Evolutionary conservation across 202 grass and related monocot genomes (phyloP), one percentile per base, ranked within the genome.

Genomic region (Bolboschoenoplectus hybrid): DNA sequence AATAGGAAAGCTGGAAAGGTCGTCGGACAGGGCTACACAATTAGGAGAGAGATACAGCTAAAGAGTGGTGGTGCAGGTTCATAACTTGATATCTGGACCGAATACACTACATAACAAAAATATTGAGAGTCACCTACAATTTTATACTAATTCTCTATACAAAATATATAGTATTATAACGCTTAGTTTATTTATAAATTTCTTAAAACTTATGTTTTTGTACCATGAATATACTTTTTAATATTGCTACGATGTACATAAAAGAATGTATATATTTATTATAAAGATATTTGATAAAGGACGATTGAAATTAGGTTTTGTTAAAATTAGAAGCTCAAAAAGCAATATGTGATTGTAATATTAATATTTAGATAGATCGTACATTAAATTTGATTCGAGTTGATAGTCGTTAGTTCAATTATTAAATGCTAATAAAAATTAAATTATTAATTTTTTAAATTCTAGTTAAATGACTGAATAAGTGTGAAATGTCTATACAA

Each of bases 1-100:
- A 80, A 79, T 79, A 58, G 47, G 46, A 40, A 80, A 80, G 7
- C 1, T 6, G 3, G 75, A 43, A 80, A 80, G 52, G 16, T 39
- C 4, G 43, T 6, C 52, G 43, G 52, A 80, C 53, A 16, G 32
- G 52, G 61, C 8, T 58, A 43, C 14, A 11, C 53, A 58, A 26
- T 26, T 26, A 9, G 7, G 41, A 13, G 57, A n/a, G 14, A 26
- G 57, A 16, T 55, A 8, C 38, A 81, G 55, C 36, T 63, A 6
- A 41, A 63, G 36, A 43, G 11, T 20, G 36, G 57, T 43, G 52
- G 78, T 64, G 44, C 9, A 3, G 40, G 45, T 81, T 47, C 17
- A 47, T 19, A 20, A 11, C 6, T 72, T 72, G 16, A 47, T 72
- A 19, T 47, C 8, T 72, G 43, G 17, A 72, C 68, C 67, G 36